Conservation (phyloP, 2,329 filamentous ascomycete genomes). For the Herpotrichia juniperi region DNA sequence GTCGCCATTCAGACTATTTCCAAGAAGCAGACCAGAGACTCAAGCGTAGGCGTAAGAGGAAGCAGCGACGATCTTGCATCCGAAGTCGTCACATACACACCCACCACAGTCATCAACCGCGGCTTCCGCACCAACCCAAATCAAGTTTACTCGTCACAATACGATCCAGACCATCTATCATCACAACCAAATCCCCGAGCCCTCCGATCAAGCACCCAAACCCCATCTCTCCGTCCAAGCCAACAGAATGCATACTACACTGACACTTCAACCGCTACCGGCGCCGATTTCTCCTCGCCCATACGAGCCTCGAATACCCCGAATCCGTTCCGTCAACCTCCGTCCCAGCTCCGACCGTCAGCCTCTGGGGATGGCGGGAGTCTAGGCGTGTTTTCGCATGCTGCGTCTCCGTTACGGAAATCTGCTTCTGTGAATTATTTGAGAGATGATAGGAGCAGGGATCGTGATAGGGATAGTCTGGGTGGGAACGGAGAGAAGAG, state of each 20-base stretch:
- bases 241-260: slow-evolving; percentile 38
- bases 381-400: slow-evolving; percentile 79
- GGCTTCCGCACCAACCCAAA: slow-evolving; percentile 84
- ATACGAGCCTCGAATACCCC: slow-evolving; percentile 51
- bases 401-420: slow-evolving; percentile 83
- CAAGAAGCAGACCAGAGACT: slow-evolving; percentile 35
- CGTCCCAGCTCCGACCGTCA: slow-evolving; percentile 55
- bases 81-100: slow-evolving; percentile 67
- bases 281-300: slow-evolving; percentile 53
- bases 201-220: slow-evolving; percentile 25
- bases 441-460: slow-evolving; percentile 33
- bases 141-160: slow-evolving; percentile 74
- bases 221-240: slow-evolving; percentile 29
- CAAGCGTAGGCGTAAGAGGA: slow-evolving; percentile 43
- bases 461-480: slow-evolving; percentile 24
- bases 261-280: slow-evolving; percentile 41
- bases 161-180: slow-evolving; percentile 68
- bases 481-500: slow-evolving; percentile 31
- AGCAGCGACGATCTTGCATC: slow-evolving; percentile 49
- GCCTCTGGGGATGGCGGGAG: slow-evolving; percentile 71
- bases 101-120: slow-evolving; percentile 70
- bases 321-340: slow-evolving; percentile 58
- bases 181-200: slow-evolving; percentile 12
- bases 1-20: slow-evolving; percentile 77
- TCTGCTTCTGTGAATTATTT: slow-evolving; percentile 65